Evolutionary conservation across 1,284 basidiomycete species (phyloP), one percentile per base, ranked within the genome.

Genomic region (Heterobasidion annosum): DNA sequence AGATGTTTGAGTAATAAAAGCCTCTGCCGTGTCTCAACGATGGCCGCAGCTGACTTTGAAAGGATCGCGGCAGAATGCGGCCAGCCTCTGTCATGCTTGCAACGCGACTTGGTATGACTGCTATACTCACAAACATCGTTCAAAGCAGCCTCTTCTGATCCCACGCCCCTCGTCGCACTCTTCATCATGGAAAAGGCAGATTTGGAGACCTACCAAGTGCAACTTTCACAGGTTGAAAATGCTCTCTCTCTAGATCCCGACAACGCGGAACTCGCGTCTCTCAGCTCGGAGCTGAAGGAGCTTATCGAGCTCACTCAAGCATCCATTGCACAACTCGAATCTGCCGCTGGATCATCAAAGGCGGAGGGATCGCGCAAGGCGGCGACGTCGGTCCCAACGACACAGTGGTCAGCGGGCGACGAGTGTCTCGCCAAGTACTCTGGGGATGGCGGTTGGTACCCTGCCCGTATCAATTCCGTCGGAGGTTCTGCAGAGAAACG

Each of bases 361-460:
- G 82, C 62, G 69, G 75, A 32, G 80, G 75, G 32, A 35, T 74
- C 77, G 48, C 79, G 82, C 58, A 86, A 85, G 65, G 64, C 73
- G 15, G n/a, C n/a, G 18, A 15, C 34, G 8, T 10, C 45, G 2
- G 45, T 10, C n/a, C 16, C 9, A 7, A 68, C 76, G 13, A 67
- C 71, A n/a, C 78, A 79, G 51, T 88, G 79, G 81, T 72, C 76
- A 10, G 88, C 93, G n/a, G 95, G 96, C 7, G 93, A 96, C 68
- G 92, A 98, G 59, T 92, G 91, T 65, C 77, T 93, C 55, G 93
- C 95, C 10, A 93, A 92, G 70, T 98, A 96, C 72, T 87, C 88
- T 9, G 83, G 82, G 54, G 94, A 97, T 70, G 88, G 89, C 50
- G 78, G 80, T 62, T 96, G 88, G 84, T 97, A 97, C 68, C 91